These are phyloP conservation scores for Populus hybrid DNA, from an alignment of 441 rosid genomes.

Conservation along the genomic window DNA sequence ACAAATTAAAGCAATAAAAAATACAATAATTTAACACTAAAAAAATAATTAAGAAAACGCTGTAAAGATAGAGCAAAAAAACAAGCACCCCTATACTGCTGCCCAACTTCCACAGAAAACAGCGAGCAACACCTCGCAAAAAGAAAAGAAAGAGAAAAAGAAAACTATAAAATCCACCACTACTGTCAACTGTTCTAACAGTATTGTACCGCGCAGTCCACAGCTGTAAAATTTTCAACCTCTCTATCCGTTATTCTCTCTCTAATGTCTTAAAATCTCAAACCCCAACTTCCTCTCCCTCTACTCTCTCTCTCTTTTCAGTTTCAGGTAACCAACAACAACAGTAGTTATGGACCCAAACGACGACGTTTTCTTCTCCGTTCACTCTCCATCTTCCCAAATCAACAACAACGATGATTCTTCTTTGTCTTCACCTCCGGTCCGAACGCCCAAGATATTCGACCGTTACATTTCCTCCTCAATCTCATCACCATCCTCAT, in stretches of 20 bases:
- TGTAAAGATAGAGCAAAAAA: no score
- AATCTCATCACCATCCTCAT: slow-evolving; percentile 29
- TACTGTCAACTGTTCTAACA: no score
- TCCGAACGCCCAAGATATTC: slow-evolving; percentile 32
- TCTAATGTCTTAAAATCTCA: not conserved
- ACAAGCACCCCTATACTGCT: no score
- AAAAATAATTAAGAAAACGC: no score
- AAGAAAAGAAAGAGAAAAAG: no score
- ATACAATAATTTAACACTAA: no score
- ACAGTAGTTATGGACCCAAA: slow-evolving; percentile 16
- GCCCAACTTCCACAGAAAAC: no score
- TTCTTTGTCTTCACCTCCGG: slow-evolving; percentile 14
- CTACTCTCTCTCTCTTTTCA: not conserved
- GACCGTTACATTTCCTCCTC: slow-evolving; percentile 60
- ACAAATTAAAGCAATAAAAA: no score
- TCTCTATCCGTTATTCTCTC: not conserved
- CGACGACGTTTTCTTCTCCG: slow-evolving; percentile 21
- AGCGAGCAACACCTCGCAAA: no score
- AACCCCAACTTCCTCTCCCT: not conserved
- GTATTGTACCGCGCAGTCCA: no score
- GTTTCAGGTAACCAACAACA: not conserved
- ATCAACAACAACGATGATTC: not conserved
- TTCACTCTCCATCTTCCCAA: slow-evolving; percentile 6
- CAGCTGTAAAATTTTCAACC: not conserved
- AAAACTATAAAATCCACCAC: not conserved